Evolutionary conservation across 2,329 filamentous ascomycete genomes (phyloP), one percentile per base, ranked within the genome.

Genomic region (Akanthomyces lecanii): DNA sequence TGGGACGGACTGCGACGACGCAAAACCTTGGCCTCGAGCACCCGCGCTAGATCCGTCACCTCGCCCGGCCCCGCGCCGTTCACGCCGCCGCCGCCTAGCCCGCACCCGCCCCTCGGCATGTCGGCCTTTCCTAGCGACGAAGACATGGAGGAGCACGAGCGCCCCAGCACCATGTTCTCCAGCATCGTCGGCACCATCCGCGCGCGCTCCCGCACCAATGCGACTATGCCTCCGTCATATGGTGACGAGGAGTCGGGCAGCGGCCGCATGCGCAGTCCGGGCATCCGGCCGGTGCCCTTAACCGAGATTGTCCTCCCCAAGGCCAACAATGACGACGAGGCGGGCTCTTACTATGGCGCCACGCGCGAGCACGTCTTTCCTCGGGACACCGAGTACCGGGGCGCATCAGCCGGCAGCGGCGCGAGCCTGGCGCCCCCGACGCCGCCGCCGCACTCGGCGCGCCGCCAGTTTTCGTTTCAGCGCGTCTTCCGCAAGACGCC

Each of bases 1-100:
- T 99, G 92, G 88, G 95, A 98, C 75, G 95, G 95, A 5, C 77
- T 99, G 58, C 85, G 94, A 69, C 83, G 92, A 69, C 84, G 95
- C 48, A 81, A 82, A 68, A 87, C 85, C 10, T 83, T 85, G 67
- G 74, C 70, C 21, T 69, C 69, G 30, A 58, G 65, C 52, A 51
- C 54, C 36, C 65, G 63, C 48, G 51, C 53, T 16, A 51, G 64
- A 8, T 56, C 63, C 52, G 62, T 57, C 38, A 66, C 64, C 23
- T 64, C 67, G 1, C 63, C 57, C 33, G 69, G 71, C 0, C 66
- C 67, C 66, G 69, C 68, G 64, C 75, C 65, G 67, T 74, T 61
- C 69, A 69, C 74, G 48, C 73, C 75, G 55, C 70, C 77, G 23
- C 74, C 76, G 7, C 65, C 70, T 1, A 74, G 72, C 5, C 75